These are phyloP conservation scores for Dryas drummondii DNA, from an alignment of 306 rosid species.

Conservation along the genomic window DNA sequence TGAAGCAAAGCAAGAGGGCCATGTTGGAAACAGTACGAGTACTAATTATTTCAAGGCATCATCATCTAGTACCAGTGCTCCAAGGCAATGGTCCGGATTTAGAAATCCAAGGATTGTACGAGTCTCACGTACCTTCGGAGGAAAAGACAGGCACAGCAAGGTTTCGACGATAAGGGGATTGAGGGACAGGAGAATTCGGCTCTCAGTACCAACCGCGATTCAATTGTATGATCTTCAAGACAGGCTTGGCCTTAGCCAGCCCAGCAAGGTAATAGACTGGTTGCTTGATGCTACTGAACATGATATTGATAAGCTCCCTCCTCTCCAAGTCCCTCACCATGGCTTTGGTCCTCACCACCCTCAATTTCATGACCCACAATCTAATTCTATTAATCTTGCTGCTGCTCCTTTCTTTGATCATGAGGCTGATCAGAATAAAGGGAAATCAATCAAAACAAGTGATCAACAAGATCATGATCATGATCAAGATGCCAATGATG, in stretches of 20 bases:
- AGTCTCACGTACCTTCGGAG: constrained; percentile 79
- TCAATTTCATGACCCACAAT: constrained; percentile 31
- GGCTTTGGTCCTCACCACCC: constrained; percentile 39
- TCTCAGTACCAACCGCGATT: constrained; percentile 80
- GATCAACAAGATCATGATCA: constrained; percentile 14
- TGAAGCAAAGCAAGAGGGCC: constrained; percentile 46
- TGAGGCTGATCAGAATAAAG: constrained; percentile 6
- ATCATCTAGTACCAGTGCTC: constrained; percentile 17
- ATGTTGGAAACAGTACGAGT: constrained; percentile 1
- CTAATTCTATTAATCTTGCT: constrained; percentile 6
- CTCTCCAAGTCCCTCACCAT: constrained; percentile 62
- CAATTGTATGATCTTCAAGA: constrained; percentile 85
- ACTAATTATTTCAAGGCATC: constrained; percentile 24
- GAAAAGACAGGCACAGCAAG: constrained; percentile 95
- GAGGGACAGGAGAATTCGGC: constrained; percentile 77
- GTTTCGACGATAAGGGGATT: constrained; percentile 82
- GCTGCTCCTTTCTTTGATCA: constrained; percentile 39
- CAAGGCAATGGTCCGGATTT: constrained; percentile 73
- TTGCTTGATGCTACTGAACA: constrained; percentile 57
- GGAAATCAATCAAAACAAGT: constrained; percentile 1
- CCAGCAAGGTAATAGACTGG: constrained; percentile 94
- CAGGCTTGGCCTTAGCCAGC: constrained; percentile 69
- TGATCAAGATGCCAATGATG: neutral
- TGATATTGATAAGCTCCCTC: constrained; percentile 85
- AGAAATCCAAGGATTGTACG: constrained; percentile 84